These are phyloP conservation scores for Vitis labrusca DNA, from an alignment of 164 flowering plant genomes.

Conservation along the genomic window DNA sequence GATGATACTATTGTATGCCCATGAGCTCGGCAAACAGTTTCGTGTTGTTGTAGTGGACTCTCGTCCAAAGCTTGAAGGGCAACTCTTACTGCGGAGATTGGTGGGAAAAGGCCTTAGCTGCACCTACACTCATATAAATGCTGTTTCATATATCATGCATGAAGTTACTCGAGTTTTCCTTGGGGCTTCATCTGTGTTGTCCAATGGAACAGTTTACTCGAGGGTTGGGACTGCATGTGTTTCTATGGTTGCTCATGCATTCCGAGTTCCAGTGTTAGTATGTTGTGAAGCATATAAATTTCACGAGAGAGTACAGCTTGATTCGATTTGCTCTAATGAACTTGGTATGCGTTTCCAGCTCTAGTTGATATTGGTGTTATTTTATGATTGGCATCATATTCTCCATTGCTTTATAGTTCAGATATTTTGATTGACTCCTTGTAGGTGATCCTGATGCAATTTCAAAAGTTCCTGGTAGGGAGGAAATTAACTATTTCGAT, in stretches of 20 bases:
- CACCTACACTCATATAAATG: conserved; percentile 89
- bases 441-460: conserved; percentile 84
- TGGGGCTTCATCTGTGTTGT: conserved; percentile 86
- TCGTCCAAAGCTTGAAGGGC: conserved; percentile 91
- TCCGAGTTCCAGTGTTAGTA: conserved; percentile 79
- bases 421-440: conserved; percentile 9
- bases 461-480: conserved; percentile 68
- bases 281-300: conserved; percentile 97
- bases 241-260: conserved; percentile 94
- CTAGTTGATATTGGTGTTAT: not conserved
- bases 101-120: conserved; percentile 74
- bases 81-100: conserved; percentile 69
- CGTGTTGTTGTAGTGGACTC: conserved; percentile 90
- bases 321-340: conserved; percentile 93
- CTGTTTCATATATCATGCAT: conserved; percentile 88
- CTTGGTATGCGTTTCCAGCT: conserved; percentile 53
- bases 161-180: conserved; percentile 85
- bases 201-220: conserved; percentile 92
- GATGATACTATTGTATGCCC: conserved; percentile 76
- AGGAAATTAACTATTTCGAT: conserved; percentile 52
- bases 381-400: not conserved
- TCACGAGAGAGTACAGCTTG: conserved; percentile 94
- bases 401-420: conserved; percentile 9
- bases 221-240: conserved; percentile 93
- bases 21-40: conserved; percentile 83